phyloP scores from a whole-genome alignment of 164 flowering plant species.

The Buxus sempervirens region DNA sequence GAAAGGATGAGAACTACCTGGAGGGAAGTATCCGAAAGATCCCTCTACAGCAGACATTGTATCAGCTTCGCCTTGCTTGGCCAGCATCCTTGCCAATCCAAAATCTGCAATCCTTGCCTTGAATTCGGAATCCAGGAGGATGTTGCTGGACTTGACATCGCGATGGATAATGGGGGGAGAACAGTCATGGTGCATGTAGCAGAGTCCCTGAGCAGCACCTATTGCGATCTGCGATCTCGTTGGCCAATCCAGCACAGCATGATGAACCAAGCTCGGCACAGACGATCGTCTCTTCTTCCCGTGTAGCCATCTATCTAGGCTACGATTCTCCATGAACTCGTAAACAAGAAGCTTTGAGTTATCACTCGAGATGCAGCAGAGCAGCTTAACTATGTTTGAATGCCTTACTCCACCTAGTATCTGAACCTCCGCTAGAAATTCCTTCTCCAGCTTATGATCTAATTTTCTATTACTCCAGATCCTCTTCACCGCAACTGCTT shows the following conservation, averaged over 20 bases:
- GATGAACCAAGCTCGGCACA: constrained; percentile 11
- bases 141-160: constrained; percentile 86
- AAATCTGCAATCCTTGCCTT: constrained; percentile 78
- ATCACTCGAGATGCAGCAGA: constrained; percentile 73
- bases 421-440: constrained; percentile 64
- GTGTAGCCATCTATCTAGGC: constrained; percentile 77
- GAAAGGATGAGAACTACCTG: constrained; percentile 43
- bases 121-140: constrained; percentile 69
- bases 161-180: constrained; percentile 73
- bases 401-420: constrained; percentile 71
- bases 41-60: constrained; percentile 78
- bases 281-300: constrained; percentile 27
- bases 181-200: constrained; percentile 87
- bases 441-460: constrained; percentile 47
- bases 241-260: constrained; percentile 61
- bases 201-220: constrained; percentile 85
- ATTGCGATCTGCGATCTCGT: constrained; percentile 58
- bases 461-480: constrained; percentile 45
- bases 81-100: constrained; percentile 71
- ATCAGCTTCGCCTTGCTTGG: constrained; percentile 40
- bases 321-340: constrained; percentile 78
- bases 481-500: constrained; percentile 71
- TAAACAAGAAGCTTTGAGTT: constrained; percentile 77
- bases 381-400: constrained; percentile 66
- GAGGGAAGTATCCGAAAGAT: constrained; percentile 85